Base-by-base conservation (phyloP, 108 stramenopile genomes). In the Cyclotella cryptica region DNA sequence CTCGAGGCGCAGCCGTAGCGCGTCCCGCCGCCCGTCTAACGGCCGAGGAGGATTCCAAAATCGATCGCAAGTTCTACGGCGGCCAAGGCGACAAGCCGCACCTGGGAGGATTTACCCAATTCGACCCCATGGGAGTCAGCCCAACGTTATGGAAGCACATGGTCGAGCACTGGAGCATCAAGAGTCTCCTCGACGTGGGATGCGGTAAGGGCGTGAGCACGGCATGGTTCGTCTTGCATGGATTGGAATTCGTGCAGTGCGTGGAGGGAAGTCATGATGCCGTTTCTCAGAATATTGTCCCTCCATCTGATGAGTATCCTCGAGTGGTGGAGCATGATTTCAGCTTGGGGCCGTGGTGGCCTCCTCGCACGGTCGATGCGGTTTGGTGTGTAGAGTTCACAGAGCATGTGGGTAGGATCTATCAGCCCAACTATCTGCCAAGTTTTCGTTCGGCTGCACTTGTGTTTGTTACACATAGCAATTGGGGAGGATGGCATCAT, bases 321-420 rank as follows among this genome's bases (percentile, higher is more conserved):
- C 66, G 41, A 35, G 21, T 81, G 9, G 54, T 73, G 5, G 90
- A 91, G 69, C 91, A 92, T 64, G 91, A 92, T 74, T 92, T 88
- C 67, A 73, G 78, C 7, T 49, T 88, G 39, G 94, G 94, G 18
- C 94, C 94, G 21, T 96, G 90, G 90, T 96, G 94, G 72, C 44
- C 46, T 8, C 12, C 42, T 5, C 27, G 45, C 3, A 59, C 45
- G 28, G 55, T 57, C 24, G 92, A 92, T 77, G 89, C 87, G 18
- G 92, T 73, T 3, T 96, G 92, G 92, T 80, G 79, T 30, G 92
- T 93, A 3, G 95, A 96, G 57, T 90, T 92, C 19, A 72, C 79
- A 10, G 80, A 81, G 53, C 86, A 88, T 42, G 88, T 90, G 0
- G 85, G 87, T 2, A 42, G 91, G 18, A 85, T 91, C 22, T 93